These are phyloP conservation scores for Lepidium didymum DNA, from an alignment of 345 rosid species.

Conservation along the genomic window DNA sequence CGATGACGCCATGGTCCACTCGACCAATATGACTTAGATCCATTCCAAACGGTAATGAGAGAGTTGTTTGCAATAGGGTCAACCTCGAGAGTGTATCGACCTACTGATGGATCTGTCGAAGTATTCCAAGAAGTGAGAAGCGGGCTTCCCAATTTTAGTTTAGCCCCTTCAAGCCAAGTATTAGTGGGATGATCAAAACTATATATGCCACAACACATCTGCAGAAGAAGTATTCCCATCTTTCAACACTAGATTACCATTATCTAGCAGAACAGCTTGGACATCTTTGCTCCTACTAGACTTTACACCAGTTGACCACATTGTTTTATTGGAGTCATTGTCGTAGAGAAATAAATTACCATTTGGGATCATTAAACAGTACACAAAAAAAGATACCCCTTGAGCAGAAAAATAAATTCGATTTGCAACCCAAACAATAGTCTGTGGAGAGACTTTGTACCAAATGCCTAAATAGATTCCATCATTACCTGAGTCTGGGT, in stretches of 20 bases:
- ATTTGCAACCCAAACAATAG: slow-evolving; percentile 13
- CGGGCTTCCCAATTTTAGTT: slow-evolving; percentile 24
- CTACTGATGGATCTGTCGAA: too few species aligned
- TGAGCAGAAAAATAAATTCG: too few species aligned
- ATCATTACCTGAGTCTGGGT: slow-evolving; percentile 25
- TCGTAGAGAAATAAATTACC: slow-evolving; percentile 46
- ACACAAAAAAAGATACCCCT: too few species aligned
- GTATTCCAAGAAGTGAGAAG: slow-evolving; percentile 54
- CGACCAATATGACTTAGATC: slow-evolving; percentile 33
- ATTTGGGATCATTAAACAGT: slow-evolving; percentile 31
- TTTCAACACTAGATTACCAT: slow-evolving; percentile 51
- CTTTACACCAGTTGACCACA: slow-evolving; percentile 48
- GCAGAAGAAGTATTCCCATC: slow-evolving; percentile 7
- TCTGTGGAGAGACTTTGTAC: slow-evolving; percentile 32
- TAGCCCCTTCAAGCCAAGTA: slow-evolving; percentile 65
- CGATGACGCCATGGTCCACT: slow-evolving; percentile 50
- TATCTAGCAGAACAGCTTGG: slow-evolving; percentile 42
- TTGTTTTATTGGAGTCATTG: neutral
- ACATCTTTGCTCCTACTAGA: neutral
- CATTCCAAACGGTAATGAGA: neutral
- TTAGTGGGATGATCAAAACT: slow-evolving; percentile 52
- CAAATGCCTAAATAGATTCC: slow-evolving; percentile 54
- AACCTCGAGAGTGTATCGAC: slow-evolving; percentile 53
- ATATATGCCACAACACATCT: slow-evolving; percentile 46
- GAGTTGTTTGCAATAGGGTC: slow-evolving; percentile 27